Evolutionary conservation across 163 green algal species (phyloP).

Genomic region (Smithsoniella earleae): DNA sequence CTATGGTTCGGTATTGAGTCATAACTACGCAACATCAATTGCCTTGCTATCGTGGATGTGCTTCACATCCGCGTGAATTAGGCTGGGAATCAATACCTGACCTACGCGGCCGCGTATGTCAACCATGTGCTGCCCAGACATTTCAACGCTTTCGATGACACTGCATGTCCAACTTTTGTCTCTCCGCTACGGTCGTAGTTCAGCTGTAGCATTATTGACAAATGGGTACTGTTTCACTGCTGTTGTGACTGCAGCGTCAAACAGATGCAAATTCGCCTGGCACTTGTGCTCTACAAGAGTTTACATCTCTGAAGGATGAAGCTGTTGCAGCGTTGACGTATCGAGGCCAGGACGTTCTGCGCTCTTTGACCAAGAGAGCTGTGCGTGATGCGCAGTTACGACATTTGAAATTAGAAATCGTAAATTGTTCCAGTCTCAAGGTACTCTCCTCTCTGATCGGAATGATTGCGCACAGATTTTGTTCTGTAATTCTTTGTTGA

Average conservation of each 20-base stretch:
- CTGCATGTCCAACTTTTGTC: too few relatives aligned
- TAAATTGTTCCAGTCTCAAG: constrained; percentile 64
- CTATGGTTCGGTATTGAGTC: constrained; percentile 28
- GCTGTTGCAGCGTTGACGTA: constrained; percentile 79
- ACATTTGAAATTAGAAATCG: constrained; percentile 82
- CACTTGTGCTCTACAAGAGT: constrained; percentile 46
- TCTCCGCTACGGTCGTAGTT: too few relatives aligned
- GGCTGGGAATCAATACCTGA: too few relatives aligned
- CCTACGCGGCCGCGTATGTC: too few relatives aligned
- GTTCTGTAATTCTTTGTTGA: background rate
- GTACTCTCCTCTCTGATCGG: background rate
- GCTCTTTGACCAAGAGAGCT: constrained; percentile 60
- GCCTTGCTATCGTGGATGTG: too few relatives aligned
- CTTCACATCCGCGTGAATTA: too few relatives aligned
- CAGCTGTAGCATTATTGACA: too few relatives aligned
- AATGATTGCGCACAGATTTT: background rate
- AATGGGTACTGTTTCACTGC: too few relatives aligned
- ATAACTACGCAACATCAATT: constrained; percentile 29
- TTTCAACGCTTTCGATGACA: too few relatives aligned
- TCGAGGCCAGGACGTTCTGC: constrained; percentile 73
- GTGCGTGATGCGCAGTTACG: constrained; percentile 78
- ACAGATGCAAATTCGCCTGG: too few relatives aligned
- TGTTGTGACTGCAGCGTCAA: too few relatives aligned
- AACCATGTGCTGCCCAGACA: too few relatives aligned
- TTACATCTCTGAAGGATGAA: constrained; percentile 48